These are phyloP conservation scores for Aspergillus tubingensis DNA, from an alignment of 2,329 filamentous ascomycete species.

Conservation along the genomic window DNA sequence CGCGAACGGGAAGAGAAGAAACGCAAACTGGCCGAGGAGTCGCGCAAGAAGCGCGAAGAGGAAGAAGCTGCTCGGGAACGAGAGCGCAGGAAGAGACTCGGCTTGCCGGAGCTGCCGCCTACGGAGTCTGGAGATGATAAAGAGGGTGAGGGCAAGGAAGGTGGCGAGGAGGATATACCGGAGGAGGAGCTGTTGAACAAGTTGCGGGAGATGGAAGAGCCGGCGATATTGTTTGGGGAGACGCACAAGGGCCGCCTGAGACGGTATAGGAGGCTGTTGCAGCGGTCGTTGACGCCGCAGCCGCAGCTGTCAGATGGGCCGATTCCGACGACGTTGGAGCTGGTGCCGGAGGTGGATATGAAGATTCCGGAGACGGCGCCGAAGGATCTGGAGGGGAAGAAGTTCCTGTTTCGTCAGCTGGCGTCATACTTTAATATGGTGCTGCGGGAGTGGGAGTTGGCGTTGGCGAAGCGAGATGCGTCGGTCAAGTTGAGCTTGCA, in stretches of 20 bases:
- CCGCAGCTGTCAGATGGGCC: slow-evolving; percentile 66
- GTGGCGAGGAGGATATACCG: slow-evolving; percentile 57
- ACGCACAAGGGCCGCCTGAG: slow-evolving; percentile 67
- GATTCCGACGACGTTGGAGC: slow-evolving; percentile 79
- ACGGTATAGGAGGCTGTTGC: slow-evolving; percentile 67
- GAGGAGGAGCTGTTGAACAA: slow-evolving; percentile 70
- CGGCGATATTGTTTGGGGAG: slow-evolving; percentile 78
- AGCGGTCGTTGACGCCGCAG: slow-evolving; percentile 42
- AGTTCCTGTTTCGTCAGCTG: slow-evolving; percentile 81
- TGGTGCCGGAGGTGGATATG: slow-evolving; percentile 85
- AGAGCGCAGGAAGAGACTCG: slow-evolving; percentile 71
- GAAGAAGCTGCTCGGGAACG: slow-evolving; percentile 73
- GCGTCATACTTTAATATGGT: slow-evolving; percentile 96
- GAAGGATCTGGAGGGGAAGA: slow-evolving; percentile 64
- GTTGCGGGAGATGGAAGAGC: slow-evolving; percentile 72
- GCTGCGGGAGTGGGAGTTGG: slow-evolving; percentile 80
- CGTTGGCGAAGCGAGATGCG: slow-evolving; percentile 63
- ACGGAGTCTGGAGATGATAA: slow-evolving; percentile 21
- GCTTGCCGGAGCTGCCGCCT: slow-evolving; percentile 71
- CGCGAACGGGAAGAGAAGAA: slow-evolving; percentile 78
- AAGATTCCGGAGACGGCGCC: slow-evolving; percentile 69
- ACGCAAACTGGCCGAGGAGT: slow-evolving; percentile 77
- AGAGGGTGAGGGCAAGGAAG: slow-evolving; percentile 31
- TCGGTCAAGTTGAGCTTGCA: slow-evolving; percentile 70
- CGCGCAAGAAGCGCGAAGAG: slow-evolving; percentile 67